Base-by-base conservation (phyloP, 2,329 filamentous ascomycete species). In the Trichocomaceae sp. region DNA sequence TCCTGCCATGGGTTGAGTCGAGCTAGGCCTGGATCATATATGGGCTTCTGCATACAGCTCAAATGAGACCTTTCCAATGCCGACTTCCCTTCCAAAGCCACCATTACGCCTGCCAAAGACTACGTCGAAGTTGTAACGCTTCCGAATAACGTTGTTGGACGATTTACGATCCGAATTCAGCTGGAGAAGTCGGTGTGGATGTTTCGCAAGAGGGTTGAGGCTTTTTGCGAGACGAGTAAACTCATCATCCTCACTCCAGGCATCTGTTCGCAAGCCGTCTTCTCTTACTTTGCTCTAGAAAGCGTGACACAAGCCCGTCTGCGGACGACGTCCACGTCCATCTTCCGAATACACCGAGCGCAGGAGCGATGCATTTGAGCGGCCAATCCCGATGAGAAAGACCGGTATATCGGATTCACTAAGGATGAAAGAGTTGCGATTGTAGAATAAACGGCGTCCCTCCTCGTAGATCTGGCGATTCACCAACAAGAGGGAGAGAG, bases 391-490 rank as follows among this genome's bases (percentile, higher is more conserved):
- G 15, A 54, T n/a, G 6, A 54, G 37, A 7, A 50, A 49, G 2
- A 37, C 13, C 13, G 19, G 46, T 0, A 54, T 5, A 9, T 9
- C 33, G 10, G 13, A 2, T 1, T 8, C n/a, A n/a, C n/a, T 1
- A 15, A 50, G 44, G 1, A 15, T 1, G 29, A 54, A 54, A 3
- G 37, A 17, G 20, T 54, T 54, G 47, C 12, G n/a, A 2, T 29
- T 8, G 17, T 54, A 54, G 8, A 50, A 45, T 3, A 50, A 13
- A 19, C 15, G 46, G 5, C 37, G 20, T 19, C 35, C 47, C 26
- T 54, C 52, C 9, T 54, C 9, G 9, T 50, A 54, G 3, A 46
- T 33, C 17, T 46, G 52, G 13, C 26, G 47, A 7, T 47, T 50
- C n/a, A 29, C 29, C 10, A 37, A 10, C 23, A 54, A n/a, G 17